Evolutionary conservation across 2,329 filamentous ascomycete species (phyloP), one percentile per base, ranked within the genome.

Genomic region (Pleoardoris graminearum): DNA sequence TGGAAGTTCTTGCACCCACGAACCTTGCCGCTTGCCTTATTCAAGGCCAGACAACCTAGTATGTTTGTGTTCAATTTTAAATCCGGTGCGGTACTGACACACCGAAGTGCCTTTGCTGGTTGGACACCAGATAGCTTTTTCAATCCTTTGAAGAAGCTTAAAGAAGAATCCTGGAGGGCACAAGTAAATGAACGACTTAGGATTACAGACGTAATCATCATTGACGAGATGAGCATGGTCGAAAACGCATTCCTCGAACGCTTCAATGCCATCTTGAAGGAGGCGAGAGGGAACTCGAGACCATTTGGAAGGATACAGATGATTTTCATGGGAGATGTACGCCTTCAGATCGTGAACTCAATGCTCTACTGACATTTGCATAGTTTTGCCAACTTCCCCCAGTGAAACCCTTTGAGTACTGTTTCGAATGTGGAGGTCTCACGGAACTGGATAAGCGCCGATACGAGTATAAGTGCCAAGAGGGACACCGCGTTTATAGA

Each of bases 201-300:
- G 0, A 22, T 64, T 0, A 83, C 79, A 0, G 75, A 86, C 43
- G 79, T 85, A 0, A 73, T 88, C 1, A 77, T 88, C 22, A 82
- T 87, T 14, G 84, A 87, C 58, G 85, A 88, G 66, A 82, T 88
- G 50, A 84, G 80, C 55, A 88, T 87, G 85, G 75, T 86, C 0
- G 81, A 84, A 43, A 82, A 79, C 49, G 62, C 77, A 7, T 73
- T 79, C 38, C 79, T 85, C 22, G 77, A 82, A 50, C 76, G 82
- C 12, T 67, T 62, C 7, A 79, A 81, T 49, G 64, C 61, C 3
- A 61, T 82, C 4, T 76, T 78, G 71, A 80, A 81, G 51, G 63
- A 51, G 19, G 69, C 68, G 1, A 59, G 70, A 36, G 50, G 51
- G 4, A 57, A 50, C 8, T 32, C 54, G 7, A 43, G 41, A 3